Base-by-base conservation (phyloP, 2,329 filamentous ascomycete genomes). In the Fusarium oligoseptatum region DNA sequence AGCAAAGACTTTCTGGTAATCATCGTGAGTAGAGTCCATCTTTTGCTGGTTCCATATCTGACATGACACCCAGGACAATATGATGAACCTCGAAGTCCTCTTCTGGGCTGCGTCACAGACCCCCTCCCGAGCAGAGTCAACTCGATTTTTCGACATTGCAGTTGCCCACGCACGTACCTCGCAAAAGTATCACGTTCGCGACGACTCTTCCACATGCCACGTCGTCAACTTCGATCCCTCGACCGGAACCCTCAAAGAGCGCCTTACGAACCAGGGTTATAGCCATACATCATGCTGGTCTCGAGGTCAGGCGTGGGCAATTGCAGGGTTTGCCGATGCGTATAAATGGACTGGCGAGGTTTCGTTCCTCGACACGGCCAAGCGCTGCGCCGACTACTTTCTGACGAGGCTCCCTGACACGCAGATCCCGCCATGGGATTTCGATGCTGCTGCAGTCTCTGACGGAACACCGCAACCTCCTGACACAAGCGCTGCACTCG, bases 271-370 rank as follows among this genome's bases (percentile, higher is more conserved):
- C 57, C 87, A 88, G 72, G 87, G 87, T 0, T 83, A 83, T 74
- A 76, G 75, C 2, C 84, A 87, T 61, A 76, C 76, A 2, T 86
- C 84, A 0, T 86, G 83, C 11, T 88, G 87, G 87, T 79, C 83
- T 6, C 81, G 87, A 4, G 87, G 87, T 1, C 87, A 88, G 66
- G 85, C 85, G 0, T 88, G 87, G 87, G 83, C 84, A 0, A 84
- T 88, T 3, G 81, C 83, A 57, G 87, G 87, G 0, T 88, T 87
- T 64, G 83, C 83, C 0, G 83, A 87, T 73, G 83, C 83, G 0
- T 87, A 86, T 62, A 73, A 74, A n/a, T 87, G 86, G 85, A 88
- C 85, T 0, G 80, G 81, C 12, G 83, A 86, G 29, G 48, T 41
- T 0, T 79, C 78, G 2, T 88, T 87, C 66, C 80, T 88, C 1